phyloP scores from a whole-genome alignment of 768 basidiomycete genomes.

The Royoungia palumana region DNA sequence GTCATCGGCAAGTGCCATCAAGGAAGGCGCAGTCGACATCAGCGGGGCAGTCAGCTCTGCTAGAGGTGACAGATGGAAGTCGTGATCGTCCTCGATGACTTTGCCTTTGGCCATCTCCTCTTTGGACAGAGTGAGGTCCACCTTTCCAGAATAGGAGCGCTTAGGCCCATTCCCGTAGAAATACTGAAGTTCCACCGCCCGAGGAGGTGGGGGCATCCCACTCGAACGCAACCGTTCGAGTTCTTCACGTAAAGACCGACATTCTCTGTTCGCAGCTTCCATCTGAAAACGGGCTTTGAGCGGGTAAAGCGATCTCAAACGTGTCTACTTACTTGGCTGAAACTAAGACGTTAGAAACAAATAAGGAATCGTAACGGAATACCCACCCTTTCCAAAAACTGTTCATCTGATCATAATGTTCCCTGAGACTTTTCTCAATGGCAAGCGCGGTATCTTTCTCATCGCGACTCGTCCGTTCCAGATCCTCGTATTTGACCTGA shows the following conservation, averaged over 20 bases:
- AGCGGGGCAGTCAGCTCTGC: conserved; percentile 24
- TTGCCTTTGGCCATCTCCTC: conserved; percentile 20
- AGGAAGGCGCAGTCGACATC: conserved; percentile 27
- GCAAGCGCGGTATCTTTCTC: conserved; percentile 52
- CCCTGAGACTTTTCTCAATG: conserved; percentile 51
- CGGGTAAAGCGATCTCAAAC: not conserved
- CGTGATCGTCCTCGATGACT: conserved; percentile 24
- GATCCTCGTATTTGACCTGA: conserved; percentile 40
- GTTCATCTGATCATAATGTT: conserved; percentile 48
- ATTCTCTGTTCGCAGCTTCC: conserved; percentile 24
- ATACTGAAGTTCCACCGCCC: conserved; percentile 22
- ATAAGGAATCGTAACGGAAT: conserved; percentile 6
- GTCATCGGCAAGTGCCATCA: conserved; percentile 30
- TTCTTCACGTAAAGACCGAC: conserved; percentile 29
- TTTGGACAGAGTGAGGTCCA: conserved; percentile 12
- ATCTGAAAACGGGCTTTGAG: conserved; percentile 14
- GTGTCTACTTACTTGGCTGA: conserved; percentile 34
- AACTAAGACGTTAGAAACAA: conserved; percentile 20
- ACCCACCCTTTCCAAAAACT: conserved; percentile 39
- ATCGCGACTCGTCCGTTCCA: conserved; percentile 39
- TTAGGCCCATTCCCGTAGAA: conserved; percentile 23
- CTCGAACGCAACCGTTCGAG: conserved; percentile 21
- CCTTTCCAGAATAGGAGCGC: conserved; percentile 14
- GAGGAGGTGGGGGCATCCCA: conserved; percentile 10
- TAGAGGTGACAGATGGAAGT: conserved; percentile 33